Percentiles rank a stretch among this genome's conserved stretches.
phyloP scores from a whole-genome alignment of 1,284 basidiomycete genomes.

The Chalciporus sp. region DNA sequence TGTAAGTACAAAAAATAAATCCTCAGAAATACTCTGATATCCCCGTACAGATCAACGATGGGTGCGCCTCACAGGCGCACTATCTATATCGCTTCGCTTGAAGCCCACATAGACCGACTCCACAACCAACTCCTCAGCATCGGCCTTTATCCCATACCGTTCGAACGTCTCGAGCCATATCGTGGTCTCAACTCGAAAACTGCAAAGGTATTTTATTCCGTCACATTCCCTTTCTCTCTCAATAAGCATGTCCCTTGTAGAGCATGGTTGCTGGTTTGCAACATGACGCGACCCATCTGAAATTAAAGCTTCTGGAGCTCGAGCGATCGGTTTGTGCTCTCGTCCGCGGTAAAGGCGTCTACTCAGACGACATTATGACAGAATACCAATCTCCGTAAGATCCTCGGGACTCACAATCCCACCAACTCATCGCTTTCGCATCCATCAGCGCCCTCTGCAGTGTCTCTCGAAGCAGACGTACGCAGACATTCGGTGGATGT shows the following conservation, averaged over 20 bases:
- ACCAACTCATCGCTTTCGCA: slow-evolving; percentile 22
- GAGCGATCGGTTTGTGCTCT: slow-evolving; percentile 53
- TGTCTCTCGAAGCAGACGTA: slow-evolving; percentile 34
- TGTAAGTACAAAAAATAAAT: slow-evolving; percentile 44
- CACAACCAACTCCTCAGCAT: slow-evolving; percentile 54
- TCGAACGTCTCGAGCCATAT: slow-evolving; percentile 54
- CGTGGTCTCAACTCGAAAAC: slow-evolving; percentile 70
- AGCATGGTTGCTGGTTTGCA: slow-evolving; percentile 74
- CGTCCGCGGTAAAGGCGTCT: background rate
- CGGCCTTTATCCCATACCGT: slow-evolving; percentile 55
- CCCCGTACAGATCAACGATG: slow-evolving; percentile 54
- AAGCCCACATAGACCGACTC: slow-evolving; percentile 62
- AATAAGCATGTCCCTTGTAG: slow-evolving; percentile 35
- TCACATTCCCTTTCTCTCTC: background rate
- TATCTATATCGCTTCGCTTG: slow-evolving; percentile 62
- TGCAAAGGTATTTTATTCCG: slow-evolving; percentile 54
- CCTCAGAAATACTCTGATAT: background rate
- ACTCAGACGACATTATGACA: slow-evolving; percentile 1
- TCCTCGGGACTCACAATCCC: slow-evolving; percentile 32
- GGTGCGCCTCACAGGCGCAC: slow-evolving; percentile 63
- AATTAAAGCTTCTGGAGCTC: slow-evolving; percentile 64
- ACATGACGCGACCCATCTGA: slow-evolving; percentile 57
- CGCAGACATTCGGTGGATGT: slow-evolving; percentile 36
- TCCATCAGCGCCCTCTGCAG: slow-evolving; percentile 30
- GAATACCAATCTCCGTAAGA: slow-evolving; percentile 36